Evolutionary conservation across 164 flowering plant genomes (phyloP), one percentile per base, ranked within the genome.

Genomic region (Chloranthus sessilifolius): DNA sequence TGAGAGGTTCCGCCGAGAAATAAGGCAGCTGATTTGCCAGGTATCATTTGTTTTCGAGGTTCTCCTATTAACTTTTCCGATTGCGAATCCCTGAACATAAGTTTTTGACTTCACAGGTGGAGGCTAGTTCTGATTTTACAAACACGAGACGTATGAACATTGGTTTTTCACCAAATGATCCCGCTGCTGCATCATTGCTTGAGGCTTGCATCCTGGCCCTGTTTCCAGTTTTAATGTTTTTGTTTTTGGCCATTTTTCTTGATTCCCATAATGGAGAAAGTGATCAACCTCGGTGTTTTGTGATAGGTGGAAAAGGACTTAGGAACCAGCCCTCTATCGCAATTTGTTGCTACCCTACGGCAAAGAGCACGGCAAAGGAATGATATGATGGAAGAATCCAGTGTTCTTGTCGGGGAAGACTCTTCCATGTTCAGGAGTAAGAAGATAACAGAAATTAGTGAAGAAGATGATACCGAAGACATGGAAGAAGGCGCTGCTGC

Each of bases 1-100:
- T 53, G 92, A 86, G 31, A 83, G 95, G 69, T 88, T 92, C 58
- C 74, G 84, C 22, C 71, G 77, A 55, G 95, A 84, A 70, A 72
- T 76, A 56, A 84, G 62, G 74, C 73, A 77, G 52, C 83, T 88
- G 28, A 69, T 81, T 47, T 84, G 73, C 51, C 86, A 92, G 89
- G 99, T 91, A 73, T 17, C 2, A 10, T 25, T 29, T 17, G 7
- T 20, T 33, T 33, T 26, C 47, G 10, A 22, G 35, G 9, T 22
- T 49, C 22, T 27, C 23, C 19, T 36, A 15, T 33, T 43, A 23
- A 11, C 22, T 34, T 4, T 16, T 37, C 26, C 40, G 6, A 16
- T 7, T 20, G 24, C 34, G 11, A 44, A 8, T 24, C 33, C 31
- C 25, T 7, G 15, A 12, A 19, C 11, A 10, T 29, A 3, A 17